Base-by-base conservation (phyloP, 192 early-diverging fungal genomes). In the Gaertneriomyces semiglobifer region DNA sequence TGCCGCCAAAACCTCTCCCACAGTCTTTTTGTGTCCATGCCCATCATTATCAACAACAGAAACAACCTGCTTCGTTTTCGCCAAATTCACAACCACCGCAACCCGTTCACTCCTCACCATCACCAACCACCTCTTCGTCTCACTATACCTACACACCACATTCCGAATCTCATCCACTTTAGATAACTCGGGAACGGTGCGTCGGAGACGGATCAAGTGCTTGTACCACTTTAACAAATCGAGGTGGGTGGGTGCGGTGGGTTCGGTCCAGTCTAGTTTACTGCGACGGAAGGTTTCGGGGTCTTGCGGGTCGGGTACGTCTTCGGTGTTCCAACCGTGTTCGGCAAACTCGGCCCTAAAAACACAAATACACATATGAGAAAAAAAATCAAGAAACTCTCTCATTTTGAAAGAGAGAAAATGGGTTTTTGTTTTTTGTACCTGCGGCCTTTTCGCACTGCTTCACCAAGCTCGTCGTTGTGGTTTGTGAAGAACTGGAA, bases 401-500 rank as follows among this genome's bases (percentile, higher is more conserved):
- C 25, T 33, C 25, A 33, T 33, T 33, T 33, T 2, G 25, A 33
- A 33, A 33, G 25, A 33, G 25, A 33, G 25, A 33, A 33, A 33
- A 33, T 33, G 25, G 0, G 25, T 33, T 33, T 33, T 33, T 33
- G 25, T 33, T 33, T 33, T 33, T 33, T 33, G 0, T 33, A 33
- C 25, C 25, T 53, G 20, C 69, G 69, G 14, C 69, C 69, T 51
- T 71, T 71, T 19, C 59, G 55, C 41, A 71, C 69, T 0, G 60
- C 54, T 56, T 71, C 69, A 16, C 69, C 69, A 25, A 71, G 61
- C 42, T 71, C 62, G 56, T 63, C 58, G 60, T 71, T 71, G 57
- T 71, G 69, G 57, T 71, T 71, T 12, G 69, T 71, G 52, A 71
- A 71, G 46, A 71, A 71, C 56, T 58, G 53, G 69, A 71, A 71